These are phyloP conservation scores for Fistulinella cinereoalba DNA, from an alignment of 1,284 basidiomycete genomes.

Conservation along the genomic window DNA sequence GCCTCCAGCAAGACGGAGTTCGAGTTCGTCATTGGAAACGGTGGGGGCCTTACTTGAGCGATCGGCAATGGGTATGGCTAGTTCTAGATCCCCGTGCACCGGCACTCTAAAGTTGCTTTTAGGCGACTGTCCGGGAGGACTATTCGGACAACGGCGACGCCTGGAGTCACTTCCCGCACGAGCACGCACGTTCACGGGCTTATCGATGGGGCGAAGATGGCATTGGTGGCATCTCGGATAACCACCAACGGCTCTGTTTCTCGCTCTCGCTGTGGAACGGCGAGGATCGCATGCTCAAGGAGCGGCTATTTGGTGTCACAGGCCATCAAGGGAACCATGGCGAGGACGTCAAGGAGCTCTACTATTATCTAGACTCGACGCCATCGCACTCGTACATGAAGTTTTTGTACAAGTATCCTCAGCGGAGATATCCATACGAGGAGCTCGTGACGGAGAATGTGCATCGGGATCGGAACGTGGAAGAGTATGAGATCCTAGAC, in stretches of 20 bases:
- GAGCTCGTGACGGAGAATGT: constrained; percentile 85
- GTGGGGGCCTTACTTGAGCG: constrained; percentile 97
- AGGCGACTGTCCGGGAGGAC: constrained; percentile 98
- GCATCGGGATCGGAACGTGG: constrained; percentile 79
- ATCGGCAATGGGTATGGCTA: constrained; percentile 88
- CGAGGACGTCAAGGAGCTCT: constrained; percentile 97
- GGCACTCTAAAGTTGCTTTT: constrained; percentile 8
- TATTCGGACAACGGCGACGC: constrained; percentile 96
- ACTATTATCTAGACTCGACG: constrained; percentile 97
- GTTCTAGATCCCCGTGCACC: constrained; percentile 1
- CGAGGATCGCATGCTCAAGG: constrained; percentile 92
- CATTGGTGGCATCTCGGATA: constrained; percentile 94
- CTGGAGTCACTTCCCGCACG: constrained; percentile 97
- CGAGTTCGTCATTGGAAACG: constrained; percentile 90
- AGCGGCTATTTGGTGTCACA: constrained; percentile 92
- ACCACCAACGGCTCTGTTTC: constrained; percentile 92
- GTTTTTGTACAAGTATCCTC: constrained; percentile 97
- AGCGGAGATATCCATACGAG: constrained; percentile 90
- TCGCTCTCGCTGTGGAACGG: constrained; percentile 94
- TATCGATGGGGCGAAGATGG: constrained; percentile 99
- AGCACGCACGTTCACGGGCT: constrained; percentile 89
- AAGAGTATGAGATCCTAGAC: constrained; percentile 93
- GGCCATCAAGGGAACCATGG: constrained; percentile 98
- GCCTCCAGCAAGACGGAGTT: constrained; percentile 67
- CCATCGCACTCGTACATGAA: constrained; percentile 99